phyloP scores from a whole-genome alignment of 2,329 filamentous ascomycete species.

The Meredithiella fracta region DNA sequence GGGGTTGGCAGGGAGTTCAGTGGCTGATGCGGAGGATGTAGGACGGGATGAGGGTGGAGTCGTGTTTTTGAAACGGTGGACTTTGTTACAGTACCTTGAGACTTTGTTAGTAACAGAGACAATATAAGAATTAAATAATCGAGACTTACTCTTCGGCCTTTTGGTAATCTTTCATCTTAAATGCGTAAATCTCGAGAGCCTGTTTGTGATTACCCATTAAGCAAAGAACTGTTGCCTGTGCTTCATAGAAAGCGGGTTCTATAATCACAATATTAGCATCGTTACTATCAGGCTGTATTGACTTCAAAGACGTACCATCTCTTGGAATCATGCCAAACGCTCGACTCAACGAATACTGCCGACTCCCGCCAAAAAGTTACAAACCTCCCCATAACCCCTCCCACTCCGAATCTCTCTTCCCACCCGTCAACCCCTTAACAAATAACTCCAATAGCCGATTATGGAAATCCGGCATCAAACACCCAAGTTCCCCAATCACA shows the following conservation, averaged over 20 bases:
- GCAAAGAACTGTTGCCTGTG: slow-evolving; percentile 75
- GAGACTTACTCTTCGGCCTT: slow-evolving; percentile 78
- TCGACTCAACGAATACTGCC: slow-evolving; percentile 63
- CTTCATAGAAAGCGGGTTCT: slow-evolving; percentile 79
- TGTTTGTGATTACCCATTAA: slow-evolving; percentile 94
- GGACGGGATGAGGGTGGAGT: slow-evolving; percentile 23
- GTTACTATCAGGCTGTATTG: neutral
- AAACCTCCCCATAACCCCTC: slow-evolving; percentile 47
- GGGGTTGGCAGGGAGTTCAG: neutral
- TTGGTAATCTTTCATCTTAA: slow-evolving; percentile 68
- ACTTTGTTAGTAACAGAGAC: slow-evolving; percentile 7
- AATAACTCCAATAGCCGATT: slow-evolving; percentile 61
- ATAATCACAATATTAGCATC: slow-evolving; percentile 5
- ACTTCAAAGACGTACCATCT: slow-evolving; percentile 42
- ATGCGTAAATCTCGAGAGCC: slow-evolving; percentile 93
- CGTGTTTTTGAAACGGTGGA: slow-evolving; percentile 46
- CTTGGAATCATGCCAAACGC: slow-evolving; percentile 64
- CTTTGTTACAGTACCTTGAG: slow-evolving; percentile 63
- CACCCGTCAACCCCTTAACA: slow-evolving; percentile 38
- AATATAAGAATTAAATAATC: neutral
- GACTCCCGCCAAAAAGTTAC: slow-evolving; percentile 61
- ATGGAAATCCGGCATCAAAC: slow-evolving; percentile 72
- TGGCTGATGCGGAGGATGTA: slow-evolving; percentile 22
- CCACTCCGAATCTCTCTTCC: slow-evolving; percentile 32
- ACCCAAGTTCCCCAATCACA: slow-evolving; percentile 72